A percentile compares a stretch with the other conserved stretches of the same genome.
phyloP scores from a whole-genome alignment of 331 rosid species.

The Erythrophleum ivorense region DNA sequence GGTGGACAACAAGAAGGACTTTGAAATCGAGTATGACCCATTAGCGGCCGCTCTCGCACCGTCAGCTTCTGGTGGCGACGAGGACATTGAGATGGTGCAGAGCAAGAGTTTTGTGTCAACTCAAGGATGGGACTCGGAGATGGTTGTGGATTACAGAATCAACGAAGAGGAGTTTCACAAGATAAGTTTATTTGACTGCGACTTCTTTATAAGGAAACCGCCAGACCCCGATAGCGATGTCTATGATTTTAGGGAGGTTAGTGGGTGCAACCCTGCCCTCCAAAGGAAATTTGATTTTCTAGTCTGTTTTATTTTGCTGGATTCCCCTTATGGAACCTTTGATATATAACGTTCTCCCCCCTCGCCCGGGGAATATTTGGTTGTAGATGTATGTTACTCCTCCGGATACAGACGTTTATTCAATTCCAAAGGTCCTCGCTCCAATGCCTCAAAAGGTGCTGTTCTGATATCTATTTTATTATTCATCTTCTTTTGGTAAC shows the following conservation, averaged over 20 bases:
- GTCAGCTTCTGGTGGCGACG: slow-evolving; percentile 44
- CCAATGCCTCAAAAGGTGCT: slow-evolving; percentile 93
- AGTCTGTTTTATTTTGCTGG: not conserved
- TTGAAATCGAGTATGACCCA: slow-evolving; percentile 89
- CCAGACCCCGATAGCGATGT: slow-evolving; percentile 91
- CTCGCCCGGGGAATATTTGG: not conserved
- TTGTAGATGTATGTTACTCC: slow-evolving; percentile 96
- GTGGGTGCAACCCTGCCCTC: not conserved
- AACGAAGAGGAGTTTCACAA: slow-evolving; percentile 92
- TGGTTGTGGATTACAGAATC: slow-evolving; percentile 78
- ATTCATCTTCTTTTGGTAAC: not conserved
- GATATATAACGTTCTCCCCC: not conserved
- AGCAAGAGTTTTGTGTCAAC: slow-evolving; percentile 77
- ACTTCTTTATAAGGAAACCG: slow-evolving; percentile 87
- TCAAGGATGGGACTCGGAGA: slow-evolving; percentile 87
- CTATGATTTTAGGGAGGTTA: slow-evolving; percentile 91
- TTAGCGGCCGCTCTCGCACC: slow-evolving; percentile 37
- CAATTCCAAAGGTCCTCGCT: slow-evolving; percentile 91
- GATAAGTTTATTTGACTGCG: slow-evolving; percentile 78
- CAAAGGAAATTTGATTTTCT: not conserved
- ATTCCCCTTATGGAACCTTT: not conserved
- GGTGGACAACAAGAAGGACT: slow-evolving; percentile 90
- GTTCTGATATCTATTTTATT: not conserved
- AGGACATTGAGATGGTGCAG: slow-evolving; percentile 61
- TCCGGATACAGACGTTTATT: slow-evolving; percentile 94